A percentile compares a stretch with the other conserved stretches of the same genome.
phyloP scores from a whole-genome alignment of 441 rosid species.

The Raphanus hybrid region DNA sequence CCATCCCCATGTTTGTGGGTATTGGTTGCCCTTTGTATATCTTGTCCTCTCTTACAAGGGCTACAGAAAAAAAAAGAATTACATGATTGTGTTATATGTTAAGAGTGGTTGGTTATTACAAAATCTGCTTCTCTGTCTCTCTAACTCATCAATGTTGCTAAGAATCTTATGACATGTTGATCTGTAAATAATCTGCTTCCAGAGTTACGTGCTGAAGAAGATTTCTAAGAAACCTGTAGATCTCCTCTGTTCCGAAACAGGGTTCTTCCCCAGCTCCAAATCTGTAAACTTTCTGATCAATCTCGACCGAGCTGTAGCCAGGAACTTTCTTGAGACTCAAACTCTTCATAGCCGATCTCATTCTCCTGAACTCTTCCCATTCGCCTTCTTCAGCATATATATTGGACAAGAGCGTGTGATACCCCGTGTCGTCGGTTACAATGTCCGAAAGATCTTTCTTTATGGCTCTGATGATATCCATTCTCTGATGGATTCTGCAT shows the following conservation, averaged over 20 bases:
- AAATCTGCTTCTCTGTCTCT: constrained; percentile 9
- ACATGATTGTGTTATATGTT: constrained; percentile 20
- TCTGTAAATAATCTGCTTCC: constrained; percentile 18
- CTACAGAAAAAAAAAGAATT: constrained; percentile 7
- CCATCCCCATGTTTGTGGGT: constrained; percentile 31
- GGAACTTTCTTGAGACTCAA: constrained; percentile 73
- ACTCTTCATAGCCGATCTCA: constrained; percentile 60
- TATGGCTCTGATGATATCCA: constrained; percentile 63
- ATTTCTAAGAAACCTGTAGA: constrained; percentile 28
- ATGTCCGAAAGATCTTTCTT: constrained; percentile 49
- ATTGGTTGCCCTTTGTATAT: constrained; percentile 38
- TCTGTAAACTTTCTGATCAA: constrained; percentile 35
- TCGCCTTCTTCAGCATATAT: constrained; percentile 70
- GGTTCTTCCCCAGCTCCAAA: constrained; percentile 43
- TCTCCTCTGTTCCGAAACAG: constrained; percentile 25
- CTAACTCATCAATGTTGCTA: constrained; percentile 1
- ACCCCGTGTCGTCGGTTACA: constrained; percentile 69
- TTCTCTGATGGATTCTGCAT: constrained; percentile 72
- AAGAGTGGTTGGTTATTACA: constrained; percentile 36
- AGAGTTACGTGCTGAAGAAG: constrained; percentile 26
- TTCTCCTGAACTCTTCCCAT: constrained; percentile 62
- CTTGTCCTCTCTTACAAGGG: constrained; percentile 33
- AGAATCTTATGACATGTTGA: constrained; percentile 14
- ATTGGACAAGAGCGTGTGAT: constrained; percentile 68
- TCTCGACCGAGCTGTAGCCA: constrained; percentile 67